Base-by-base conservation (phyloP, 768 basidiomycete species). In the Trametes cingulata region DNA sequence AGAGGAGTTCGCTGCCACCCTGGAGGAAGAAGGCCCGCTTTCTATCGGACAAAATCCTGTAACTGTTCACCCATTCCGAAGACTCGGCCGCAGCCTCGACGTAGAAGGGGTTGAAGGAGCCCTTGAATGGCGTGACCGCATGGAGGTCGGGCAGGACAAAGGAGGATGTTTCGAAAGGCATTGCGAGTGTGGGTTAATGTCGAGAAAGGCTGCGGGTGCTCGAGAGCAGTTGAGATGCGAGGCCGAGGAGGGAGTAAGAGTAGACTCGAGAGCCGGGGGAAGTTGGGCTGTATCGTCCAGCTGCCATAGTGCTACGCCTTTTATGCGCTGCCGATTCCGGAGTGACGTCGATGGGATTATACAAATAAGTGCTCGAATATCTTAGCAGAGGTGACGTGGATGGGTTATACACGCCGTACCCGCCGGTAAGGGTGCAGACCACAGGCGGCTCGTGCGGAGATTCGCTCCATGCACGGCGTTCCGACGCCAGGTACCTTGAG, bases 21-120 rank as follows among this genome's bases (percentile, higher is more conserved):
- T 82, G 80, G 41, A 82, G 74, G 65, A 87, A 88, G 72, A 84
- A 85, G n/a, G 80, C 80, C 51, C 80, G 83, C 67, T 86, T 86
- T 64, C 80, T 75, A 70, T 84, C 81, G 52, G 78, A 79, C 71
- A 88, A 82, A 54, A 84, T 74, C 54, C 82, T 70, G 73, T 82
- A 86, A 65, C 80, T 78, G 66, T 85, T 81, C 59, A 86, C 79
- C 86, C 87, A 87, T 41, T 78, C 78, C 14, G 81, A 78, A 46
- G 85, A 87, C 62, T 82, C 82, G 2, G 80, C 78, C 7, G 81
- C 79, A 24, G 80, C 85, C 60, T 78, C 72, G 52, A 76, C 75
- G 69, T 86, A 85, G 71, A 83, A 73, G 29, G 85, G 82, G 68
- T 85, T 87, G 36, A 78, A 82, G 10, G 74, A 76, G 42, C 80